These are phyloP conservation scores for Irineochytrium annulatum DNA, from an alignment of 192 early-diverging fungal species.

Conservation along the genomic window DNA sequence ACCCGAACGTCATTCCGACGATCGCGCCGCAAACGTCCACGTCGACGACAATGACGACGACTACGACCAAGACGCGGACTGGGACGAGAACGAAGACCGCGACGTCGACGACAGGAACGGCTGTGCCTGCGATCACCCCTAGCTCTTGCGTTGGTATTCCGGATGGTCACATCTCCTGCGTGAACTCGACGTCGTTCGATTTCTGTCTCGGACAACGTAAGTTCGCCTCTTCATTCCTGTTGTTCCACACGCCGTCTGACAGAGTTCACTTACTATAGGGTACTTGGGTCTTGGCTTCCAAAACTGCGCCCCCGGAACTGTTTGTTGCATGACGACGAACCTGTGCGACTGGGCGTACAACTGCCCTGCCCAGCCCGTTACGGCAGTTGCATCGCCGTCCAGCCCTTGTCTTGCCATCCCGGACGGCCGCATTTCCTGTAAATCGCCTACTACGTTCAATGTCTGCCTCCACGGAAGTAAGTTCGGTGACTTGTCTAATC, in stretches of 20 bases:
- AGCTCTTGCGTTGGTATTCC: slow-evolving; percentile 10
- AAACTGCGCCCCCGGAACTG: neutral
- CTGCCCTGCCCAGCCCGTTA: neutral
- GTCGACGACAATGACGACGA: neutral
- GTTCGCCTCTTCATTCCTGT: no score
- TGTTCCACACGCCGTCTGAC: no score
- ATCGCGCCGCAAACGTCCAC: neutral
- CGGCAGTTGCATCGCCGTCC: no score
- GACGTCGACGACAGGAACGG: neutral
- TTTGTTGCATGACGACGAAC: neutral
- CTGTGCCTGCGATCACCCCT: neutral
- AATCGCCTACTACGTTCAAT: neutral
- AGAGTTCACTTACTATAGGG: no score
- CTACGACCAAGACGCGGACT: neutral
- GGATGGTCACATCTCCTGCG: slow-evolving; percentile 10
- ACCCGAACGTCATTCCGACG: no score
- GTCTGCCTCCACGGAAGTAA: neutral
- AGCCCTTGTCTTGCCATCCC: neutral
- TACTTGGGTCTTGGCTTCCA: no score
- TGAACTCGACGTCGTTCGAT: neutral
- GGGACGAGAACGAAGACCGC: no score
- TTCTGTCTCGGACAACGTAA: slow-evolving; percentile 6
- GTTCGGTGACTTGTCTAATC: no score
- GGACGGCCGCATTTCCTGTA: neutral
- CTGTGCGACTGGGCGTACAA: neutral